Percentiles rank a stretch among this genome's conserved stretches.
Evolutionary conservation across 345 rosid species (phyloP).

Genomic region (Eucalyptus erythrocorys): DNA sequence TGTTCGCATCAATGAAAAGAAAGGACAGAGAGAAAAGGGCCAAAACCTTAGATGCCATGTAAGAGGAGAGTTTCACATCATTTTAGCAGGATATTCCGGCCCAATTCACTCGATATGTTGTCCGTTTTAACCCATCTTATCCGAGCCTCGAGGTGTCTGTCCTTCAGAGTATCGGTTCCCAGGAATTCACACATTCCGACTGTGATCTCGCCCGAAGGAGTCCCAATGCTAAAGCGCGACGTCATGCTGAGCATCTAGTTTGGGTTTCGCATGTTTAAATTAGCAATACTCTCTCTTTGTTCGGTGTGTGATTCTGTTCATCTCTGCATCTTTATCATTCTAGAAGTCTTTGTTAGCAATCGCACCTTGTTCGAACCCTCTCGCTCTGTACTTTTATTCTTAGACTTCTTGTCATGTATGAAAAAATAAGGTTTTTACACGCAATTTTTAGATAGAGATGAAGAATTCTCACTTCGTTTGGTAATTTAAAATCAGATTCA

Average conservation of each 20-base stretch:
- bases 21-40: not conserved
- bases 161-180: not conserved
- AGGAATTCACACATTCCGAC: not conserved
- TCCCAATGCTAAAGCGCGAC: not conserved
- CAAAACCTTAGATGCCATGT: not conserved
- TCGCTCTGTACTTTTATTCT: not conserved
- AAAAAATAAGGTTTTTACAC: not conserved
- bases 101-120: not conserved
- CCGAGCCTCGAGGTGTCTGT: not conserved
- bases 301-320: too few relatives aligned
- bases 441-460: not conserved
- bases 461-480: not conserved
- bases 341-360: not conserved
- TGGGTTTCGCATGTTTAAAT: not conserved
- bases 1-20: not conserved
- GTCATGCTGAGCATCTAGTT: not conserved
- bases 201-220: not conserved
- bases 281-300: not conserved
- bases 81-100: not conserved
- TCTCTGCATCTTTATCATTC: not conserved
- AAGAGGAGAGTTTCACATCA: not conserved
- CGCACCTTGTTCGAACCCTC: not conserved
- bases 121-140: not conserved
- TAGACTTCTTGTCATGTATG: accelerated
- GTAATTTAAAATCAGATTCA: not conserved